Percentiles rank a stretch among this genome's conserved stretches.
phyloP scores from a whole-genome alignment of 768 basidiomycete species.

The Phlebiopsis gigantea region DNA sequence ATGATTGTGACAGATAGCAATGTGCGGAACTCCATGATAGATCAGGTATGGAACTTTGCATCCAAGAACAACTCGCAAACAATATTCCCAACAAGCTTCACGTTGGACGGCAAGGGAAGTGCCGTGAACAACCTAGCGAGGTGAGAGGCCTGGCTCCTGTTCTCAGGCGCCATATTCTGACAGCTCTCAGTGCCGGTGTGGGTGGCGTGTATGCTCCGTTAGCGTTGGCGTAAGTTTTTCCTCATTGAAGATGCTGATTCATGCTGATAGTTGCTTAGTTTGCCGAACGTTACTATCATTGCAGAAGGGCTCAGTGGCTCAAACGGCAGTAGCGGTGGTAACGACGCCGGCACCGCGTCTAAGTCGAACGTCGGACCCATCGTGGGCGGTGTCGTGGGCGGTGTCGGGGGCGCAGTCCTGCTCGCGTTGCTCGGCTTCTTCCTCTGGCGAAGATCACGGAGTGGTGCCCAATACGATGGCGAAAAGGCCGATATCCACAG shows the following conservation, averaged over 20 bases:
- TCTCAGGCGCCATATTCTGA: not conserved
- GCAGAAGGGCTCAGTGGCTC: not conserved
- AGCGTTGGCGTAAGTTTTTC: conserved; percentile 16
- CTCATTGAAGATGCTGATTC: not conserved
- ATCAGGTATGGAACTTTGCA: not conserved
- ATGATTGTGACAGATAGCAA: conserved; percentile 1
- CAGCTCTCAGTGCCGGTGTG: conserved; percentile 15
- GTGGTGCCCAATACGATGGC: not conserved
- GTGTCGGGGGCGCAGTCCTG: conserved; percentile 4
- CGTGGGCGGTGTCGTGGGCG: conserved; percentile 13
- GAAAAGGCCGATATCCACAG: not conserved
- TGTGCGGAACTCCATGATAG: conserved; percentile 9
- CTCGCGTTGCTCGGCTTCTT: conserved; percentile 7
- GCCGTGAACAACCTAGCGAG: not conserved
- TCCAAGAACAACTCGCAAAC: not conserved
- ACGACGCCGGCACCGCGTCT: not conserved
- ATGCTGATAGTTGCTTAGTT: not conserved
- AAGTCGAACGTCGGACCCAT: conserved; percentile 9
- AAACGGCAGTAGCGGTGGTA: not conserved
- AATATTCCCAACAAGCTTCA: not conserved
- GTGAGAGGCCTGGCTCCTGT: not conserved
- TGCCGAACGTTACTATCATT: conserved; percentile 4
- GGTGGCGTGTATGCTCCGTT: conserved; percentile 21
- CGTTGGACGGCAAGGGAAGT: not conserved
- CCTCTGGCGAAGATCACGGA: not conserved